Evolutionary conservation across 2,329 filamentous ascomycete species (phyloP), one percentile per base, ranked within the genome.

Genomic region (Trichoderma polysporum): DNA sequence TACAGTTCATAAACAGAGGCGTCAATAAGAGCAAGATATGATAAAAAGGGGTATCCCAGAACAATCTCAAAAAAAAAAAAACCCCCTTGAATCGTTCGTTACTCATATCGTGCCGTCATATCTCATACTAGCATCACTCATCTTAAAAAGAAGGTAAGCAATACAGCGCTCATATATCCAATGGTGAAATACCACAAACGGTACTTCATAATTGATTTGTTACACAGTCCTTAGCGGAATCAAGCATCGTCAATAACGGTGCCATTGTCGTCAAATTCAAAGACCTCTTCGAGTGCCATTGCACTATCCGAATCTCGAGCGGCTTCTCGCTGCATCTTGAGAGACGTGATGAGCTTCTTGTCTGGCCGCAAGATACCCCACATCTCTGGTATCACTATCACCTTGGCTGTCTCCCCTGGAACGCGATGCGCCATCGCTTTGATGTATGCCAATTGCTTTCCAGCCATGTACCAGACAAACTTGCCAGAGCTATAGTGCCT

Each of bases 401-500:
- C 73, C 3, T 63, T 74, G 66, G 62, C 69, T 5, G 66, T 67
- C 2, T 69, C 66, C 7, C 22, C 39, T 0, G 39, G 13, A 17
- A 10, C 66, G 0, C 56, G 41, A 27, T 33, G 67, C 52, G 67
- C 71, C 57, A 69, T 73, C 10, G 79, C 78, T 71, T 87, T 87
- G 67, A 87, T 77, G 37, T 74, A 73, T 8, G 78, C 80, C 2
- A 87, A 76, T 71, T 87, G 84, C 1, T 74, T 76, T 0, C 85
- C 85, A 0, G 81, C 81, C 68, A 87, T 78, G 12, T 73, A 74
- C 83, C 84, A 87, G 1, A 78, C 72, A 61, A 86, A 82, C 0
- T 49, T 70, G n/a, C n/a, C n/a, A 0, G 74, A 66, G 0, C 59
- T 59, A 69, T 79, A 76, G 39, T 75, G 78, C n/a, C 76, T 47